Evolutionary conservation across 768 basidiomycete genomes (phyloP).

Genomic region (Suillus clintonianus): DNA sequence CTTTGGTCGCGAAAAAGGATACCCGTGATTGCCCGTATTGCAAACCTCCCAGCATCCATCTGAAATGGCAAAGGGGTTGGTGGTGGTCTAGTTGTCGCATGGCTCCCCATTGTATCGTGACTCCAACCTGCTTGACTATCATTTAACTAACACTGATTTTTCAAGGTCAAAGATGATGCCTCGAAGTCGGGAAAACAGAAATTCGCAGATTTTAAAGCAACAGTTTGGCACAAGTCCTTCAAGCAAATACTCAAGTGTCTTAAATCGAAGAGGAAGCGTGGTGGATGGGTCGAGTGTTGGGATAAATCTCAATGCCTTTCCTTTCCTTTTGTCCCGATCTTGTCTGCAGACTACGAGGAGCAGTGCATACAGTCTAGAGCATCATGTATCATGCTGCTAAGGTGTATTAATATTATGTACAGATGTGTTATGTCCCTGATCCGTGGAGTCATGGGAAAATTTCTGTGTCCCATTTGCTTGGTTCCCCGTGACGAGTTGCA

Average conservation of each 20-base stretch:
- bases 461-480: constrained; percentile 39
- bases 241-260: constrained; percentile 7
- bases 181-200: constrained; percentile 3
- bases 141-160: neutral
- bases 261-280: constrained; percentile 10
- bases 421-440: constrained; percentile 37
- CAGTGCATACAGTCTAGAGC: constrained; percentile 14
- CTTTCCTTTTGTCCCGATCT: constrained; percentile 21
- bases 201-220: constrained; percentile 18
- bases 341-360: constrained; percentile 30
- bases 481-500: constrained; percentile 28
- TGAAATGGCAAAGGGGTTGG: constrained; percentile 16
- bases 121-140: neutral
- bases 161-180: constrained; percentile 9
- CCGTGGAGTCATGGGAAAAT: constrained; percentile 24
- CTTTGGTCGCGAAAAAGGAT: constrained; percentile 16
- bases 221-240: constrained; percentile 26
- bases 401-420: neutral
- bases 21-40: constrained; percentile 18
- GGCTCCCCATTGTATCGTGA: constrained; percentile 10
- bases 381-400: neutral
- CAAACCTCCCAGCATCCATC: constrained; percentile 13
- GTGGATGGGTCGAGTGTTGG: constrained; percentile 7
- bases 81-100: constrained; percentile 20
- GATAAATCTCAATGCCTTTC: constrained; percentile 11